These are phyloP conservation scores for Russula griseocarnosa DNA, from an alignment of 768 basidiomycete genomes.

Conservation along the genomic window DNA sequence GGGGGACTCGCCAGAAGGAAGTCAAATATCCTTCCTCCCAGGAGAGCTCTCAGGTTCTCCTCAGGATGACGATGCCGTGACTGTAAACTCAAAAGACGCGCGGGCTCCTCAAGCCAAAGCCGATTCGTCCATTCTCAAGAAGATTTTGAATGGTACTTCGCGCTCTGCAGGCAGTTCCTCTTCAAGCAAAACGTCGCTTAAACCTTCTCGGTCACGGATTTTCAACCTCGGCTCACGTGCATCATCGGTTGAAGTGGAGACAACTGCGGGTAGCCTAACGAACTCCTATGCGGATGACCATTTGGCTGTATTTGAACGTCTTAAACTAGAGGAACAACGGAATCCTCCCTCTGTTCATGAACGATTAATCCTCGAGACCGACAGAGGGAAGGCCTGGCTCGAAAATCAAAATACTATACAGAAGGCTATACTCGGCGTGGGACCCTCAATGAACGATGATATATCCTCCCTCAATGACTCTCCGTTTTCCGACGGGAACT, in stretches of 20 bases:
- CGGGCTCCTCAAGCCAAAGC: constrained; percentile 29
- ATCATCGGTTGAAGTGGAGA: constrained; percentile 7
- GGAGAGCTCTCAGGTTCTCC: constrained; percentile 41
- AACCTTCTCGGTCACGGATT: constrained; percentile 19
- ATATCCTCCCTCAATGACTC: constrained; percentile 25
- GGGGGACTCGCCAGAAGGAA: constrained; percentile 60
- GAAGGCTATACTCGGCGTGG: neutral
- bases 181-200: neutral
- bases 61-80: constrained; percentile 68
- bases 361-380: constrained; percentile 14
- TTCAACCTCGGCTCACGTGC: constrained; percentile 15
- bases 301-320: constrained; percentile 24
- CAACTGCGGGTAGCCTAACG: neutral
- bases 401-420: constrained; percentile 15
- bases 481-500: constrained; percentile 14
- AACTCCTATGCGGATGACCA: neutral
- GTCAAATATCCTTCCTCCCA: constrained; percentile 53
- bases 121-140: constrained; percentile 36
- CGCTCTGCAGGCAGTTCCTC: constrained; percentile 7
- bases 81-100: constrained; percentile 67
- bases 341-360: constrained; percentile 4
- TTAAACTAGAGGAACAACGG: constrained; percentile 13
- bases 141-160: constrained; percentile 9
- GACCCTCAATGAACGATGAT: constrained; percentile 23
- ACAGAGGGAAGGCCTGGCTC: constrained; percentile 18